Evolutionary conservation across 176 grass and related monocot species (phyloP).

Genomic region (Hordeum vulgare): DNA sequence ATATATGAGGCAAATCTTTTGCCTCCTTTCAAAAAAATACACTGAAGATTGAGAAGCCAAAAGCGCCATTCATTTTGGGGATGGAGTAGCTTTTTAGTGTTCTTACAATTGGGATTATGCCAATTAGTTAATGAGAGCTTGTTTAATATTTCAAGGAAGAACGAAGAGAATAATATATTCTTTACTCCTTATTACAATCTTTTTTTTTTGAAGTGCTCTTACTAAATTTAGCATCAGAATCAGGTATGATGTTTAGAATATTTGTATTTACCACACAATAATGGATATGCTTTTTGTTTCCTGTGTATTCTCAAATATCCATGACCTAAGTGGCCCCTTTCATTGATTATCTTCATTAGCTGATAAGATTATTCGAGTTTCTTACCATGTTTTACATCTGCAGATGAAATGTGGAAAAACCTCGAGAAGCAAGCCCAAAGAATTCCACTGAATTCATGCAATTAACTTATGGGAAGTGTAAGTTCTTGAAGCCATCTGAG

Average conservation of each 20-base stretch:
- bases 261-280: neutral
- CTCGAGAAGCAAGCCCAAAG: neutral
- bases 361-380: neutral
- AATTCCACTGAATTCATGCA: neutral
- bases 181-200: neutral
- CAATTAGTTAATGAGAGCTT: neutral
- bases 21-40: too few relatives aligned
- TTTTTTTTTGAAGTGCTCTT: neutral
- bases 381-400: slow-evolving; percentile 19
- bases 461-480: neutral
- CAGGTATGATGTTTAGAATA: neutral
- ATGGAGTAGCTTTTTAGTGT: neutral
- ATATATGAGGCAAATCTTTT: too few relatives aligned
- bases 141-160: slow-evolving; percentile 2
- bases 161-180: neutral
- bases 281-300: neutral
- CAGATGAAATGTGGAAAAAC: slow-evolving; percentile 10
- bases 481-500: neutral
- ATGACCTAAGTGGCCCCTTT: neutral
- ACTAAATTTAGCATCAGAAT: neutral
- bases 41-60: neutral
- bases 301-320: neutral
- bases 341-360: neutral
- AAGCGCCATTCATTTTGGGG: neutral
- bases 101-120: slow-evolving; percentile 9